Percentiles rank a stretch among this genome's conserved stretches.
Conservation (phyloP, 73 alveolate genomes). For the Paramecium bursaria region DNA sequence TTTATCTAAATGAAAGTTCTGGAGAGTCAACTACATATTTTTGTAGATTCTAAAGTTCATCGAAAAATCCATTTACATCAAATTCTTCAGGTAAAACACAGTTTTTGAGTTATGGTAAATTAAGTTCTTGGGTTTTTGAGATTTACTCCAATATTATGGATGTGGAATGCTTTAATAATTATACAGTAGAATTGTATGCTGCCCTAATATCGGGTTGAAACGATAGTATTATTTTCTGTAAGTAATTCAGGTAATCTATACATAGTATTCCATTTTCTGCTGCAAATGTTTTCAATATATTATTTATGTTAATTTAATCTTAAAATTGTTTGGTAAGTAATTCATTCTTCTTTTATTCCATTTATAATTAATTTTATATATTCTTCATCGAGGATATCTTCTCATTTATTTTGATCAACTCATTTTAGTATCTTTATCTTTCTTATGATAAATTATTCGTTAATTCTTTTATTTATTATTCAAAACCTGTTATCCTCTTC, state of each 20-base stretch:
- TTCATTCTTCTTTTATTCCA: constrained; percentile 62
- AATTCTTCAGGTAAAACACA: constrained; percentile 48
- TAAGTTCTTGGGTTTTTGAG: constrained; percentile 34
- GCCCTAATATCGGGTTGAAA: constrained; percentile 8
- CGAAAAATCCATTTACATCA: constrained; percentile 55
- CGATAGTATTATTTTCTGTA: neutral
- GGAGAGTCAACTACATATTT: constrained; percentile 37
- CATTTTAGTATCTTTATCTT: constrained; percentile 26
- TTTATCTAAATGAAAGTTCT: constrained; percentile 31
- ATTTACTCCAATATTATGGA: constrained; percentile 4
- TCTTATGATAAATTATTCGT: neutral
- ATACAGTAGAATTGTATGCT: neutral
- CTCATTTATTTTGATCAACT: constrained; percentile 20
- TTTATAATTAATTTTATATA: constrained; percentile 3
- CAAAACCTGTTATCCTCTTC: neutral
- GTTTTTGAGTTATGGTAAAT: constrained; percentile 31
- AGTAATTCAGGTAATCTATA: constrained; percentile 8
- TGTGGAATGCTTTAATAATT: constrained; percentile 24
- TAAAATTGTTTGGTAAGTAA: constrained; percentile 24
- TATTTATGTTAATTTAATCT: constrained; percentile 31
- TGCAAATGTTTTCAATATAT: constrained; percentile 17
- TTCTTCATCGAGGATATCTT: constrained; percentile 32
- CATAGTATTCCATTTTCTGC: constrained; percentile 13
- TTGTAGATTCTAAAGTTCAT: neutral
- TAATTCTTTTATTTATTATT: constrained; percentile 9